These are phyloP conservation scores for Geranium brycei DNA, from an alignment of 345 rosid species.

Conservation along the genomic window DNA sequence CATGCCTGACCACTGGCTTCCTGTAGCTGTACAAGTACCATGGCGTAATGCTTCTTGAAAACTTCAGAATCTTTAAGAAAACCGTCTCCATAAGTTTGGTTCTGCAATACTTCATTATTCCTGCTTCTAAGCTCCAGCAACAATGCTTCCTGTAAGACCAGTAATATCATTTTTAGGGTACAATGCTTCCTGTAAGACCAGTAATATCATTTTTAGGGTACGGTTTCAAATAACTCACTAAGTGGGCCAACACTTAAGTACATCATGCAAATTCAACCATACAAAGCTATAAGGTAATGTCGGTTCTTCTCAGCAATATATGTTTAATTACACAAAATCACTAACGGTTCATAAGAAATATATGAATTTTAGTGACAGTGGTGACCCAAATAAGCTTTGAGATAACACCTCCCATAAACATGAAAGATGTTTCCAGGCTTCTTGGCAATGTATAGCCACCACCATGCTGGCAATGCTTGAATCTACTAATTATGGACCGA, in stretches of 20 bases:
- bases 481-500: not conserved
- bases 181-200: conserved; percentile 22
- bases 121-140: conserved; percentile 30
- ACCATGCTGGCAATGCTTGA: not conserved
- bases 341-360: not conserved
- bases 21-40: conserved; percentile 35
- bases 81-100: conserved; percentile 21
- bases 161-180: conserved; percentile 14
- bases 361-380: not conserved
- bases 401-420: not conserved
- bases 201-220: conserved; percentile 12
- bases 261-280: not conserved
- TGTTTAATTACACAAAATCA: too few relatives aligned
- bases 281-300: not conserved
- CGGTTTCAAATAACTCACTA: not conserved
- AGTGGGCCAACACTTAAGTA: not conserved
- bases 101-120: conserved; percentile 25
- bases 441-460: not conserved
- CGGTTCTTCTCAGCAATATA: not conserved
- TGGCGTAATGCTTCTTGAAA: conserved; percentile 34
- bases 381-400: not conserved
- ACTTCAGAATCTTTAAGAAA: conserved; percentile 31
- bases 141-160: conserved; percentile 22
- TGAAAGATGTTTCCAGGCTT: not conserved
- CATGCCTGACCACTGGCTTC: conserved; percentile 48